Evolutionary conservation across 2,329 filamentous ascomycete genomes (phyloP), one percentile per base, ranked within the genome.

Genomic region (Exserohilum turcica): DNA sequence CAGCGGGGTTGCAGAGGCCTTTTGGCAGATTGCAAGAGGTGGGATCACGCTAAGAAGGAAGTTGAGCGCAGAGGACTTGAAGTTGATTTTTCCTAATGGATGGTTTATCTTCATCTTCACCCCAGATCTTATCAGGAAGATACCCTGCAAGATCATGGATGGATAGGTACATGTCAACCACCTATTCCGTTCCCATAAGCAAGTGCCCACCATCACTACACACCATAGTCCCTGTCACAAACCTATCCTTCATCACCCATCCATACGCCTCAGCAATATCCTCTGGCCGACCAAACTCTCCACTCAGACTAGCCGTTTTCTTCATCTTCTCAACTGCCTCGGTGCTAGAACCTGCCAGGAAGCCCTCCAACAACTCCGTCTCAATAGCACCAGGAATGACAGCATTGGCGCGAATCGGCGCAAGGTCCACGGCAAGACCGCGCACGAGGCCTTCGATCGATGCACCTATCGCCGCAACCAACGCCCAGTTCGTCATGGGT

Each of bases 191-290:
- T 6, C 52, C 39, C 5, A 62, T 54, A 57, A 69, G 51, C 47
- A 76, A 47, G 38, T 63, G 68, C 6, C 77, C 77, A 10, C 76
- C 77, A 60, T 77, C 72, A 18, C 65, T 66, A 8, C 62, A 61
- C 6, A 76, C 57, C 24, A 68, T 49, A 9, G 53, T 60, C 1
- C 77, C 78, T 1, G 72, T 77, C 8, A 71, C 67, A 60, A 74
- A 77, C 31, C 59, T 45, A 65, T 79, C 77, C 56, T 71, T 74
- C 77, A 80, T 79, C 8, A 74, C 39, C 60, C 74, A 78, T 3
- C 75, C 59, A 71, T 79, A 79, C 16, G 73, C 71, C 66, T 80
- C 77, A 1, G 77, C 77, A 48, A 75, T 61, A 63, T 80, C 77
- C 48, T 64, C 63, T 5, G 67, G 65, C 27, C 56, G 50, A 1